Percentiles rank a stretch among this genome's conserved stretches.
Conservation (phyloP, 345 rosid species). For the Arabidopsis suecica region DNA sequence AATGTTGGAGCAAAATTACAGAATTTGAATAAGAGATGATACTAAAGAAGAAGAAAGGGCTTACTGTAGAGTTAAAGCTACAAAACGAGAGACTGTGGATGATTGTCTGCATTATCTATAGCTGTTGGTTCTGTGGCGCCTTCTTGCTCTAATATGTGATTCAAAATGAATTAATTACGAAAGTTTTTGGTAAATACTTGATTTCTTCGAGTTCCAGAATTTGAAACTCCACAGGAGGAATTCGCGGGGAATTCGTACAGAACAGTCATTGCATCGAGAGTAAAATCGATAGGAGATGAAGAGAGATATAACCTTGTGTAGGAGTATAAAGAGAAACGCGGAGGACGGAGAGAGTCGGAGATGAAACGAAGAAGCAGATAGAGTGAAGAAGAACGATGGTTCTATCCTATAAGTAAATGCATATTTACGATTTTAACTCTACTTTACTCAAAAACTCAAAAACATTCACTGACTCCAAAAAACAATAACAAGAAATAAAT, state of each 20-base stretch:
- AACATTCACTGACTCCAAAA: no score
- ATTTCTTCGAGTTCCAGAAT: background rate
- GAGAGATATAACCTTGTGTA: background rate
- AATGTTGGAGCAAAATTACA: background rate
- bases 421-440: background rate
- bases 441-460: no score
- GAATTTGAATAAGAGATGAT: background rate
- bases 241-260: background rate
- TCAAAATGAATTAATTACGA: background rate
- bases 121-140: background rate
- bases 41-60: slow-evolving; percentile 1
- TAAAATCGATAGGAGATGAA: background rate
- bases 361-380: background rate
- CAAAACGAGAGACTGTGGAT: slow-evolving; percentile 33
- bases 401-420: background rate
- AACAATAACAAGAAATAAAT: no score
- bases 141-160: background rate
- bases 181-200: background rate
- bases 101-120: slow-evolving; percentile 37
- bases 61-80: slow-evolving; percentile 36
- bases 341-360: background rate
- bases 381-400: background rate
- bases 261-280: background rate
- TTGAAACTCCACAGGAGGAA: background rate
- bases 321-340: background rate